Conservation (phyloP, 495 filamentous ascomycete species). For the Evansstolkia leycettana region DNA sequence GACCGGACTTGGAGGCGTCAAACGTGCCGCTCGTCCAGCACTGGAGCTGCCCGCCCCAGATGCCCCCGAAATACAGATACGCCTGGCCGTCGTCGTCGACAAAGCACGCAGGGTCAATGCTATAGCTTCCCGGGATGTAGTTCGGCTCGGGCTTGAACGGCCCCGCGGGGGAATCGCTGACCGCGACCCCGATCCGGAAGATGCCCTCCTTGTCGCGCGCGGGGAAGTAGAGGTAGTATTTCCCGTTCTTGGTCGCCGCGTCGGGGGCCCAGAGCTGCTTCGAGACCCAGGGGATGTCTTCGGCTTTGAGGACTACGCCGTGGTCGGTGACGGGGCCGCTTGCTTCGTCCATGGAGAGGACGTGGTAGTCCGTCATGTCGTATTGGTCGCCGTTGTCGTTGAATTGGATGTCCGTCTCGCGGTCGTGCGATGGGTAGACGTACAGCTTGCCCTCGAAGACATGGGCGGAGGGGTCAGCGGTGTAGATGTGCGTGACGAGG, state of each 20-base stretch:
- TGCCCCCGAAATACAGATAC: conserved; percentile 43
- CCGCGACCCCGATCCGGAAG: conserved; percentile 49
- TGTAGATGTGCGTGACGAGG: conserved; percentile 55
- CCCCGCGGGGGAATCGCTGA: conserved; percentile 29
- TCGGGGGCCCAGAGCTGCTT: conserved; percentile 39
- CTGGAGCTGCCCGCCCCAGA: conserved; percentile 61
- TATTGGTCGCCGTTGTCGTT: conserved; percentile 79
- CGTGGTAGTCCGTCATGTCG: conserved; percentile 52
- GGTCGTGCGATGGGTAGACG: conserved; percentile 39
- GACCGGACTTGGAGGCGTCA: conserved; percentile 28
- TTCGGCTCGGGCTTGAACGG: conserved; percentile 29
- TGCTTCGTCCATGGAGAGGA: conserved; percentile 32
- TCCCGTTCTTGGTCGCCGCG: conserved; percentile 29
- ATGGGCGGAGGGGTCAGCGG: conserved; percentile 41
- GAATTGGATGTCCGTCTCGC: conserved; percentile 34
- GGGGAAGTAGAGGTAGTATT: conserved; percentile 39
- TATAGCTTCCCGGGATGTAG: conserved; percentile 28
- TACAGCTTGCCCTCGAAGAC: conserved; percentile 37
- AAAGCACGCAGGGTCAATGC: conserved; percentile 39
- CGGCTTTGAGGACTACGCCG: conserved; percentile 23
- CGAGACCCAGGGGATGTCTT: conserved; percentile 32
- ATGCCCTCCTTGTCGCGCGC: conserved; percentile 34
- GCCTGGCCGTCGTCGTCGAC: conserved; percentile 35
- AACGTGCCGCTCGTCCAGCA: conserved; percentile 37
- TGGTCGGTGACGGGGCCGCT: conserved; percentile 30